Evolutionary conservation across 2,329 filamentous ascomycete genomes (phyloP).

Genomic region (Penicillium sp.): DNA sequence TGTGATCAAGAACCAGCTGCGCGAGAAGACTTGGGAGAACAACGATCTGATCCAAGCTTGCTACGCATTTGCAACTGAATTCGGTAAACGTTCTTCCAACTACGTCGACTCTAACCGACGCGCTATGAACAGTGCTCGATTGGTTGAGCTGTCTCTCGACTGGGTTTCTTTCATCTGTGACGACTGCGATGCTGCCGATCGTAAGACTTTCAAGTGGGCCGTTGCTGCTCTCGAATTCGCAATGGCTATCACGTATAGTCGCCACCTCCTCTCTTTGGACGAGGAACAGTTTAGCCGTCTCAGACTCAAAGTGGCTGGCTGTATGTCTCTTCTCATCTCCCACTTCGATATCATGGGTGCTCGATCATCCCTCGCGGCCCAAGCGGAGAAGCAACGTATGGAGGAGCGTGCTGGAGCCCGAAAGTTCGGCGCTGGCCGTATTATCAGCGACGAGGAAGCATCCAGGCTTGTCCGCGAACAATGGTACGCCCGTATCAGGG

Average conservation of each 20-base stretch:
- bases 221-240: constrained; percentile 93
- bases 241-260: constrained; percentile 93
- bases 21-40: constrained; percentile 69
- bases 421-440: constrained; percentile 71
- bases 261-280: constrained; percentile 86
- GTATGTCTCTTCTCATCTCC: constrained; percentile 95
- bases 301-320: constrained; percentile 86
- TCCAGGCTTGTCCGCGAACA: constrained; percentile 70
- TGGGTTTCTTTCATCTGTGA: constrained; percentile 99
- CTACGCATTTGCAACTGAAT: constrained; percentile 98
- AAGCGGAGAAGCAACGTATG: constrained; percentile 85
- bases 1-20: constrained; percentile 80
- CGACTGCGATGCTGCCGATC: constrained; percentile 89
- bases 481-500: constrained; percentile 68
- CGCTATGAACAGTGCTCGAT: constrained; percentile 94
- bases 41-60: constrained; percentile 97
- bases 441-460: constrained; percentile 82
- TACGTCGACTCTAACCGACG: constrained; percentile 95
- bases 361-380: constrained; percentile 85
- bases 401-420: constrained; percentile 77
- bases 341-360: constrained; percentile 99
- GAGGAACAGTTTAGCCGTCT: constrained; percentile 83
- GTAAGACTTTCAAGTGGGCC: constrained; percentile 96
- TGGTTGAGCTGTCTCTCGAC: constrained; percentile 88
- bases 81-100: constrained; percentile 87